Base-by-base conservation (phyloP, 2,329 filamentous ascomycete genomes). In the Cladosporium oxysporum region DNA sequence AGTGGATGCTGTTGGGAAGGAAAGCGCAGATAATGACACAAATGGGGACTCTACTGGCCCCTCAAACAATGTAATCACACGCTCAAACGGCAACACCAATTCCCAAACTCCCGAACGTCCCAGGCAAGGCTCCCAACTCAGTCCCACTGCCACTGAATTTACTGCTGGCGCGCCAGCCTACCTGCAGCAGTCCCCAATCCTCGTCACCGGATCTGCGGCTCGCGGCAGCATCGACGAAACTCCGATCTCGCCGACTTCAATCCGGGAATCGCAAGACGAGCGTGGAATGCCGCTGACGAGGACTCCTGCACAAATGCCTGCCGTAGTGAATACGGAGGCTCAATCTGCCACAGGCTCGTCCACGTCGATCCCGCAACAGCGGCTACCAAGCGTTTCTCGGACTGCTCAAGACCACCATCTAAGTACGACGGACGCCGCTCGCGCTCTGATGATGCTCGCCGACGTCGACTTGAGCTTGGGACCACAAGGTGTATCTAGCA, bases 61-160 rank as follows among this genome's bases (percentile, higher is more conserved):
- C n/a, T 14, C 57, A 59, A 59, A 59, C 57, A 59, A 59, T 59
- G 23, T 59, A 59, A 29, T 47, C 57, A 59, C 57, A 47, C 33
- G 31, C 57, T 47, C 57, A 12, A 47, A 59, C 57, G 57, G 57
- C 37, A 59, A 59, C 37, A 59, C 35, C 57, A 37, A 18, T 44
- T 21, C 57, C 37, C 26, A 28, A 35, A 28, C 6, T 28, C 33
- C 55, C 41, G 29, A 31, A 35, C 31, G n/a, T 33, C n/a, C 55
- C n/a, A 41, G 31, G 33, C 55, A 58, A 10, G 55, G 18, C 33
- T 62, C 60, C 21, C 47, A 14, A 28, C 49, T 52, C 14, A 62
- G 47, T 50, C 60, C 60, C 26, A 28, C 23, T n/a, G 60, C 60
- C 26, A 33, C 29, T 33, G 60, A 62, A 16, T 29, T 41, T 33